Evolutionary conservation across 495 filamentous ascomycete species (phyloP).

Genomic region (Xeromyces bisporus): DNA sequence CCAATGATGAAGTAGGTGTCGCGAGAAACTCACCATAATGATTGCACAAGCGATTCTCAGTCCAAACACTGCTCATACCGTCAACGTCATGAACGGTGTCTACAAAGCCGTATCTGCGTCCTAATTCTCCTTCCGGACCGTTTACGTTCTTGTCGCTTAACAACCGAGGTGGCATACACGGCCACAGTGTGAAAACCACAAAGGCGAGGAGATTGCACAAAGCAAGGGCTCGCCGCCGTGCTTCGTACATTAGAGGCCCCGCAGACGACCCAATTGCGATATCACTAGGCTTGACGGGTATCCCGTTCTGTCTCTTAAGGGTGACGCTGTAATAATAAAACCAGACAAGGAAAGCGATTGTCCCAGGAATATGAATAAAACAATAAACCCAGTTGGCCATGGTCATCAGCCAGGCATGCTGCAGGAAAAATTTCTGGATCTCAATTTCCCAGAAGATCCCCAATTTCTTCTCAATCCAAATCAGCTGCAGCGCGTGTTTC

Average conservation of each 20-base stretch:
- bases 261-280: constrained; percentile 22
- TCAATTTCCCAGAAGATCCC: constrained; percentile 39
- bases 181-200: constrained; percentile 60
- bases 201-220: constrained; percentile 64
- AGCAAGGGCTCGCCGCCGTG: constrained; percentile 50
- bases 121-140: constrained; percentile 27
- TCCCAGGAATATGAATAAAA: constrained; percentile 70
- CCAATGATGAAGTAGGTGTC: no score
- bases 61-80: constrained; percentile 53
- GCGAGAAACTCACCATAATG: constrained; percentile 42
- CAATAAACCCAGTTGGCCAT: constrained; percentile 53
- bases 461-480: constrained; percentile 35
- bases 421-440: constrained; percentile 39
- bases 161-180: constrained; percentile 65
- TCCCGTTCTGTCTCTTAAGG: constrained; percentile 21
- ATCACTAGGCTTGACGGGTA: constrained; percentile 17
- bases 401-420: constrained; percentile 23
- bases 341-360: constrained; percentile 50
- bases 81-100: constrained; percentile 56
- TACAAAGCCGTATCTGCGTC: constrained; percentile 48
- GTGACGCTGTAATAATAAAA: constrained; percentile 51
- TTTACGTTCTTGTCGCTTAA: constrained; percentile 34
- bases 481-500: constrained; percentile 38
- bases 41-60: constrained; percentile 51
- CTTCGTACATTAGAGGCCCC: constrained; percentile 38